Base-by-base conservation (phyloP, 2,329 filamentous ascomycete genomes). In the Paraconiothyrium sp. region DNA sequence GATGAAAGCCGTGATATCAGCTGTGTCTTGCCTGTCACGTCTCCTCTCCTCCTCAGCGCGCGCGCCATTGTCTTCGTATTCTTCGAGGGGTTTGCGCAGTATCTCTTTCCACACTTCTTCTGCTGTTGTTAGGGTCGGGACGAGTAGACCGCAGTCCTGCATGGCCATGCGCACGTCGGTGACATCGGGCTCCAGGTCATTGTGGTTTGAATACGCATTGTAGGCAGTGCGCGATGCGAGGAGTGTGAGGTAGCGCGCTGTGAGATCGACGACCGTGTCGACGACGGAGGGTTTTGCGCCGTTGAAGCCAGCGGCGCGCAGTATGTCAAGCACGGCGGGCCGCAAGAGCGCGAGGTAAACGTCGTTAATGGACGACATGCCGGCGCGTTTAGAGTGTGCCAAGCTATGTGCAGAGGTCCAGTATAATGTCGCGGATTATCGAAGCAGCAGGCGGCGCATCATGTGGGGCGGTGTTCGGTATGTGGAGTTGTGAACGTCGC, bases 241-340 rank as follows among this genome's bases (percentile, higher is more conserved):
- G 3, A 92, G 82, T 24, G 88, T 82, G 60, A 98, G 82, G 79
- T 97, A 97, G 67, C 92, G 89, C 47, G 90, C 91, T 0, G 93
- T 90, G 8, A 98, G 85, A 78, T 97, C 93, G 14, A 93, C 92
- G n/a, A 97, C 79, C 10, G 92, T 90, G 80, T 98, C 94, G 60
- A 97, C 84, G 7, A 96, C 93, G 3, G 90, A 90, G 1, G 92
- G 90, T 58, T 89, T 89, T 54, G 93, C 92, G 46, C 90, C 86
- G 77, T 96, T 92, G 81, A 96, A 98, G 76, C 94, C 94, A 27
- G 93, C 90, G 34, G 94, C 92, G 74, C 94, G 93, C 55, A 98
- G 88, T 72, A 97, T 94, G 80, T 97, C 93, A 60, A 98, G 88
- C 63, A 97, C 88, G 51, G 90, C 90, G 1, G 94, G 94, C 46